A percentile compares a stretch with the other conserved stretches of the same genome.
These are phyloP conservation scores for Hevea brasiliensis DNA, from an alignment of 345 rosid genomes.

Conservation along the genomic window DNA sequence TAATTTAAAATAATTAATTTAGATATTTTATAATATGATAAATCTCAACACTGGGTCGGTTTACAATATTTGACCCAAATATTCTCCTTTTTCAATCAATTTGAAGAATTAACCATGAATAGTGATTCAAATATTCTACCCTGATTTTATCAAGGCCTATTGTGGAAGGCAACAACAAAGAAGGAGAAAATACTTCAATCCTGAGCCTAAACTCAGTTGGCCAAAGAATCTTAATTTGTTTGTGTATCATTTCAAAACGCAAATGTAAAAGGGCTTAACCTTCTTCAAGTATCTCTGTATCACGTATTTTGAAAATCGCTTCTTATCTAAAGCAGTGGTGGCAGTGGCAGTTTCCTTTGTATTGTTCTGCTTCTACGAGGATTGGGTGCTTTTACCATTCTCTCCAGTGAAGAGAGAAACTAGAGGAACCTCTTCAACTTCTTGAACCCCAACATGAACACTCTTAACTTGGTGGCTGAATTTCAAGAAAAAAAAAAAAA, in stretches of 20 bases:
- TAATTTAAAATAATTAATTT: too few species aligned
- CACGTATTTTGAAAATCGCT: slow-evolving; percentile 55
- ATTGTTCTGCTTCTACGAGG: slow-evolving; percentile 37
- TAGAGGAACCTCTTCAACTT: slow-evolving; percentile 71
- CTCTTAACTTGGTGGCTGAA: slow-evolving; percentile 86
- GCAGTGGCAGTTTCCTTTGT: slow-evolving; percentile 29
- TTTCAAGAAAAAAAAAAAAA: slow-evolving; percentile 63
- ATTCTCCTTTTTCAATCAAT: too few species aligned
- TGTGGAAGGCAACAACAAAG: slow-evolving; percentile 16
- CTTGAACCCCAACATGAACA: slow-evolving; percentile 66
- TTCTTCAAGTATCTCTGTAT: slow-evolving; percentile 86
- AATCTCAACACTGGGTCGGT: too few species aligned
- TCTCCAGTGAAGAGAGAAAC: slow-evolving; percentile 73
- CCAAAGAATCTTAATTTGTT: slow-evolving; percentile 65
- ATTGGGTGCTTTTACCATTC: slow-evolving; percentile 36
- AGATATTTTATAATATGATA: too few species aligned
- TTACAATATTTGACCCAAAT: too few species aligned
- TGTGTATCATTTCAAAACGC: slow-evolving; percentile 72
- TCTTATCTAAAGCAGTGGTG: slow-evolving; percentile 21
- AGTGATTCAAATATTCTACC: too few species aligned
- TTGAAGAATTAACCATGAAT: too few species aligned
- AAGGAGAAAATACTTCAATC: slow-evolving; percentile 9
- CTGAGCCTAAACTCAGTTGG: slow-evolving; percentile 39
- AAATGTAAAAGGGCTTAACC: slow-evolving; percentile 82
- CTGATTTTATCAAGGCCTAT: too few species aligned